Evolutionary conservation across 768 basidiomycete genomes (phyloP).

Genomic region (Porphyrellus cyaneotinctus): DNA sequence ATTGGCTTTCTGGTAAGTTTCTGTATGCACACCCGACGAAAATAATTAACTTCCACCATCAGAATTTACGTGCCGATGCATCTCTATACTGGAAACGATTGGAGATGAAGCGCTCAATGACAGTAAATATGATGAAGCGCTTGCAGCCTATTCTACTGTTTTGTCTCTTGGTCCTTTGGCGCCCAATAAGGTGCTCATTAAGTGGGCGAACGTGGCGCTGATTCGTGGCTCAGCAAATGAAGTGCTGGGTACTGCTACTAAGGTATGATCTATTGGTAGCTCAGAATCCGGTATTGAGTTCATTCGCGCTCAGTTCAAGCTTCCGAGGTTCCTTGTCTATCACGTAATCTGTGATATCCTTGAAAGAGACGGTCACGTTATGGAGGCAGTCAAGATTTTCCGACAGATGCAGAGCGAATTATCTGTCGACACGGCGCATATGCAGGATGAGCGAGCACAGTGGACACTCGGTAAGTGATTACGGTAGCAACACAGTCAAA

Average conservation of each 20-base stretch:
- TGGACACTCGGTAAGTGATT: not conserved
- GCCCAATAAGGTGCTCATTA: not conserved
- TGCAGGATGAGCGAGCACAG: not conserved
- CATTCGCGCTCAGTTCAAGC: not conserved
- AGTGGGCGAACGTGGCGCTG: not conserved
- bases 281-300: not conserved
- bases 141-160: not conserved
- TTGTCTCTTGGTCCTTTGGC: not conserved
- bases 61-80: not conserved
- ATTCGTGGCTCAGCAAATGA: not conserved
- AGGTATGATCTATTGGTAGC: not conserved
- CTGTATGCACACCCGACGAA: not conserved
- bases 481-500: no score
- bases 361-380: not conserved
- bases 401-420: not conserved
- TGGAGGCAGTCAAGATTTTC: not conserved
- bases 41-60: not conserved
- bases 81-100: not conserved
- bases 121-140: not conserved
- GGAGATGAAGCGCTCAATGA: not conserved
- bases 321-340: not conserved
- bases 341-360: not conserved
- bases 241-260: not conserved
- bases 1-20: not conserved
- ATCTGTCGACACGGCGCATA: not conserved